phyloP scores from a whole-genome alignment of 2,329 filamentous ascomycete genomes.

The Ophiostoma fasciatum region DNA sequence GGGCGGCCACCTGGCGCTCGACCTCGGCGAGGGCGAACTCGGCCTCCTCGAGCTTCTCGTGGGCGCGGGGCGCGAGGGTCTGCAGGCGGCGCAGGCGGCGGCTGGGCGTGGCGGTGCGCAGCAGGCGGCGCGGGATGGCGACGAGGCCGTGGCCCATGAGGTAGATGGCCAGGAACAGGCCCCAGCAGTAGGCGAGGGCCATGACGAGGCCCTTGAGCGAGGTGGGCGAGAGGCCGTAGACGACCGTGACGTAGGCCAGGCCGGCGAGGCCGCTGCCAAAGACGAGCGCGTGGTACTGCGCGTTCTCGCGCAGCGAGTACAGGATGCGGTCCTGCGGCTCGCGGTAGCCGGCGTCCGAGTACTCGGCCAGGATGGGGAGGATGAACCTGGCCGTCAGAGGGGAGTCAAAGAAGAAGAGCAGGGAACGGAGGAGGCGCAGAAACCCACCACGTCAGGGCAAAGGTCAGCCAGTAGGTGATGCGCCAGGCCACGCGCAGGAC shows the following conservation, averaged over 20 bases:
- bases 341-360: slow-evolving; percentile 84
- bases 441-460: slow-evolving; percentile 75
- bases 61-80: slow-evolving; percentile 59
- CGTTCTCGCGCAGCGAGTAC: slow-evolving; percentile 79
- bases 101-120: slow-evolving; percentile 65
- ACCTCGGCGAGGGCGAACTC: slow-evolving; percentile 65
- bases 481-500: slow-evolving; percentile 81
- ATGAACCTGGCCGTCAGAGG: slow-evolving; percentile 51
- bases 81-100: slow-evolving; percentile 63
- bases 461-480: slow-evolving; percentile 95
- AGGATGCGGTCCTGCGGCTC: slow-evolving; percentile 67
- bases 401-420: neutral
- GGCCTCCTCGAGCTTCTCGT: slow-evolving; percentile 80
- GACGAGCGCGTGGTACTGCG: slow-evolving; percentile 72
- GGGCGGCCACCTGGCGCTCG: slow-evolving; percentile 64
- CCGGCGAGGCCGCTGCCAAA: slow-evolving; percentile 56
- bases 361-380: slow-evolving; percentile 84
- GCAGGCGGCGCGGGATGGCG: slow-evolving; percentile 68
- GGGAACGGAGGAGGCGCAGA: neutral
- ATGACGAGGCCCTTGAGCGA: slow-evolving; percentile 76
- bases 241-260: slow-evolving; percentile 69
- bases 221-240: slow-evolving; percentile 55
- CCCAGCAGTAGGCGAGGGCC: slow-evolving; percentile 91
- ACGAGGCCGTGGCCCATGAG: slow-evolving; percentile 96
- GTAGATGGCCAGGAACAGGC: slow-evolving; percentile 81